phyloP scores from a whole-genome alignment of 331 rosid genomes.

The Telfairia occidentalis region DNA sequence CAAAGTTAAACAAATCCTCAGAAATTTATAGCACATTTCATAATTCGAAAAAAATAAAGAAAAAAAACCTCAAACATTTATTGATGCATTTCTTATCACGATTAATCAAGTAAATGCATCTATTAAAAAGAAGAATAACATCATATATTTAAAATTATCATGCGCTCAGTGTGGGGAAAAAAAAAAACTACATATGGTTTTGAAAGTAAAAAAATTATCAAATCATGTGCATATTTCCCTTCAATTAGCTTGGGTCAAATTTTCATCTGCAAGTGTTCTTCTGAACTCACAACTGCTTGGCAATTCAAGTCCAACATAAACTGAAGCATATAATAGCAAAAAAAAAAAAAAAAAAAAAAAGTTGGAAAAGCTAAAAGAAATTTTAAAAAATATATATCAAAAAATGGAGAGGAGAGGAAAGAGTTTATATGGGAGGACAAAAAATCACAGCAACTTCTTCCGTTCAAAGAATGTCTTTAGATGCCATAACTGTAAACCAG shows the following conservation, averaged over 20 bases:
- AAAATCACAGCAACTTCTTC: slow-evolving; percentile 68
- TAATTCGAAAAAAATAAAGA: too few species aligned
- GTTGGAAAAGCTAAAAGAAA: slow-evolving; percentile 6
- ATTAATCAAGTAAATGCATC: background rate
- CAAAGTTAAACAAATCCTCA: background rate
- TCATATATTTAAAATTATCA: background rate
- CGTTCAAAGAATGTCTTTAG: slow-evolving; percentile 85
- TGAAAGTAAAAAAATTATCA: background rate
- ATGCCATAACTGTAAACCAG: slow-evolving; percentile 85
- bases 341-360: background rate
- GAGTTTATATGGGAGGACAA: slow-evolving; percentile 3
- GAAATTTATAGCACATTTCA: background rate
- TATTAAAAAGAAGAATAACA: background rate
- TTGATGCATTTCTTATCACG: background rate
- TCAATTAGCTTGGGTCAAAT: background rate
- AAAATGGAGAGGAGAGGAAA: background rate
- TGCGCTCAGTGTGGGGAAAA: background rate
- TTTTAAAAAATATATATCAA: background rate
- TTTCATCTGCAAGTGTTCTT: background rate
- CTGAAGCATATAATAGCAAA: background rate
- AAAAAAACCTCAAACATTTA: background rate
- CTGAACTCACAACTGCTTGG: background rate
- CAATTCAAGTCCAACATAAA: background rate
- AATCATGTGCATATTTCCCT: background rate
- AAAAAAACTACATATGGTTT: background rate